These are phyloP conservation scores for Globisporangium sylvaticum DNA, from an alignment of 352 stramenopile genomes.

Conservation along the genomic window DNA sequence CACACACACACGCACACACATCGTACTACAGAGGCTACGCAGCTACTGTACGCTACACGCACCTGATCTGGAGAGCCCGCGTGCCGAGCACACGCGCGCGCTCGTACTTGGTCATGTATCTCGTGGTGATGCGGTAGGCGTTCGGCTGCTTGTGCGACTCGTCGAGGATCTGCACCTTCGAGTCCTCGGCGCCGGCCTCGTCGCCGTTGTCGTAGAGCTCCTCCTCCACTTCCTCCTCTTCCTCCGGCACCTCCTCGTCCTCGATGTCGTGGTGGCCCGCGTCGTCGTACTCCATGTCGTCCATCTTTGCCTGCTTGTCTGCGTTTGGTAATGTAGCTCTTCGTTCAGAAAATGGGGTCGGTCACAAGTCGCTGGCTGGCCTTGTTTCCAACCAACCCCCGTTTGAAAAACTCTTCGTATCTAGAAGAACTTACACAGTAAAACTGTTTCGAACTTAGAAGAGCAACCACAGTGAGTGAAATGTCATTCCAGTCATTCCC, in stretches of 20 bases:
- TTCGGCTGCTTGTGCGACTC: constrained; percentile 87
- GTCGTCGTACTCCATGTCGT: constrained; percentile 87
- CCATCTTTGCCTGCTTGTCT: constrained; percentile 33
- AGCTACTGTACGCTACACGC: background rate
- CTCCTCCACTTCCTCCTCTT: constrained; percentile 74
- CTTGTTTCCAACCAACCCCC: constrained; percentile 15
- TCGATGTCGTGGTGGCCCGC: constrained; percentile 71
- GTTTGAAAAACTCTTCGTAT: background rate
- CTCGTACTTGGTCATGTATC: constrained; percentile 99
- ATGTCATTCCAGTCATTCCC: no score
- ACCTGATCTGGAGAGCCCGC: constrained; percentile 97
- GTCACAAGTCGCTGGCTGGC: background rate
- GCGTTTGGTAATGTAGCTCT: constrained; percentile 1
- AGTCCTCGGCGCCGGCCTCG: constrained; percentile 46
- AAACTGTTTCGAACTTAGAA: no score
- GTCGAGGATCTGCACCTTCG: constrained; percentile 74
- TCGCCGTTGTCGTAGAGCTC: constrained; percentile 68
- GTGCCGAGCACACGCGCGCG: constrained; percentile 96
- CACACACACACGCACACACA: background rate
- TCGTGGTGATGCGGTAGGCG: constrained; percentile 92
- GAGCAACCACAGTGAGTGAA: no score
- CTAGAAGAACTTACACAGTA: background rate
- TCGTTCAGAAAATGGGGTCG: background rate
- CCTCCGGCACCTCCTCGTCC: constrained; percentile 78
- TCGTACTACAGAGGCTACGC: background rate